Evolutionary conservation across 331 rosid species (phyloP).

Genomic region (Telfairia occidentalis): DNA sequence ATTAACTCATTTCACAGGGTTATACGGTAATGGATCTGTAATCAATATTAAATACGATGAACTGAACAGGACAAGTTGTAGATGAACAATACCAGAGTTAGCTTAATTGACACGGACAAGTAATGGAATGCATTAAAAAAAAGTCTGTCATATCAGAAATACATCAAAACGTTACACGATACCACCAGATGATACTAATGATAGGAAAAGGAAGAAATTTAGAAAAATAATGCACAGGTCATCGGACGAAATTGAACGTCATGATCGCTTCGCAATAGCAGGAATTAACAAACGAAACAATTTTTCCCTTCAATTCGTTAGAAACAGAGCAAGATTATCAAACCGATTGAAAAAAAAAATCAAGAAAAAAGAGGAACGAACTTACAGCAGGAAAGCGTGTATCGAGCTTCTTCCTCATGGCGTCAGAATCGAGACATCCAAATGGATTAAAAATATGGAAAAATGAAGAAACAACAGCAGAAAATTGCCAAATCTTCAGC

Average conservation of each 20-base stretch:
- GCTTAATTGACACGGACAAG: background rate
- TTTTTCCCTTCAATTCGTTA: background rate
- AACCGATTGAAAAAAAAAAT: background rate
- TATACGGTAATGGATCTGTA: background rate
- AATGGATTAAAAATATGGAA: conserved; percentile 11
- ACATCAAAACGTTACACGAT: conserved; percentile 9
- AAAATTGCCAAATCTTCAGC: conserved; percentile 23
- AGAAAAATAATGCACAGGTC: background rate
- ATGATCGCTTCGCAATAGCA: conserved; percentile 3
- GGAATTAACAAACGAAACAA: background rate
- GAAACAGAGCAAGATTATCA: conserved; percentile 12
- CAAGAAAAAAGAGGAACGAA: background rate
- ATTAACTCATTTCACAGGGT: background rate
- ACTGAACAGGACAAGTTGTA: background rate
- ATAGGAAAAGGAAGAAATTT: background rate
- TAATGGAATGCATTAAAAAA: background rate
- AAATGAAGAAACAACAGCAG: conserved; percentile 9
- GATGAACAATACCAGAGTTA: background rate
- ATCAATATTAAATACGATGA: background rate
- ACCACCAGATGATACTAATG: background rate
- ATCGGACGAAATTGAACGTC: background rate
- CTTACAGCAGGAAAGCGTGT: conserved; percentile 98
- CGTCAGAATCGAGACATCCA: conserved; percentile 28
- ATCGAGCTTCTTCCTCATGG: conserved; percentile 98
- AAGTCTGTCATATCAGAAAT: background rate